A percentile compares a stretch with the other conserved stretches of the same genome.
These are phyloP conservation scores for Picea glauca DNA, from an alignment of 75 land plant species.

Conservation along the genomic window DNA sequence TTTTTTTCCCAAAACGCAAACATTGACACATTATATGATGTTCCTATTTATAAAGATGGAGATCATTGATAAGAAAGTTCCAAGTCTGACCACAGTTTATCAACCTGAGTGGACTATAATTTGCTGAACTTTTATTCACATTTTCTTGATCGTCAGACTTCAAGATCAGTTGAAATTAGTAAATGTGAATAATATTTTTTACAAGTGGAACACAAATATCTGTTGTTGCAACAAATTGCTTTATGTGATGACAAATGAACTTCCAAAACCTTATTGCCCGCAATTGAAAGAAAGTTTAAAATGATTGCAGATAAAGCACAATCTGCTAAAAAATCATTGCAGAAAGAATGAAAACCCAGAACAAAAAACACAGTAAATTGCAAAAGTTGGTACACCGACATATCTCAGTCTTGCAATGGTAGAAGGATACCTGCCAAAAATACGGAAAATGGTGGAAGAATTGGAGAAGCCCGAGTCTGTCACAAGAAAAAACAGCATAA, in stretches of 20 bases:
- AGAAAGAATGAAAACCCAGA: background rate
- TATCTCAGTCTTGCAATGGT: background rate
- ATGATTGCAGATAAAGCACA: background rate
- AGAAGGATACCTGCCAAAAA: constrained; percentile 46
- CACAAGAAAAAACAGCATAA: background rate
- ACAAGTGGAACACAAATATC: background rate
- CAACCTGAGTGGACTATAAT: no score
- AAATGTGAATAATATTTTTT: background rate
- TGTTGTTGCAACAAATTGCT: background rate
- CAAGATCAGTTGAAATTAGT: no score
- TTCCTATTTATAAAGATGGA: no score
- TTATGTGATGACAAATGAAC: background rate
- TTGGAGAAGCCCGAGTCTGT: constrained; percentile 71
- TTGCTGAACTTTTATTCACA: no score
- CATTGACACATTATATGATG: no score
- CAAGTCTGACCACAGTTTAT: no score
- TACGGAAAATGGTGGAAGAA: constrained; percentile 65
- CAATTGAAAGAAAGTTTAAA: background rate
- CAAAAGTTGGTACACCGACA: background rate
- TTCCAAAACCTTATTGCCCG: background rate
- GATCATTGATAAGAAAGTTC: no score
- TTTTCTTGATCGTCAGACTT: no score
- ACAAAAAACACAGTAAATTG: background rate
- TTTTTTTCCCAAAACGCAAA: no score
- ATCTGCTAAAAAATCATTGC: background rate